Evolutionary conservation across 345 rosid genomes (phyloP), one percentile per base, ranked within the genome.

Genomic region (Microthlaspi erraticum): DNA sequence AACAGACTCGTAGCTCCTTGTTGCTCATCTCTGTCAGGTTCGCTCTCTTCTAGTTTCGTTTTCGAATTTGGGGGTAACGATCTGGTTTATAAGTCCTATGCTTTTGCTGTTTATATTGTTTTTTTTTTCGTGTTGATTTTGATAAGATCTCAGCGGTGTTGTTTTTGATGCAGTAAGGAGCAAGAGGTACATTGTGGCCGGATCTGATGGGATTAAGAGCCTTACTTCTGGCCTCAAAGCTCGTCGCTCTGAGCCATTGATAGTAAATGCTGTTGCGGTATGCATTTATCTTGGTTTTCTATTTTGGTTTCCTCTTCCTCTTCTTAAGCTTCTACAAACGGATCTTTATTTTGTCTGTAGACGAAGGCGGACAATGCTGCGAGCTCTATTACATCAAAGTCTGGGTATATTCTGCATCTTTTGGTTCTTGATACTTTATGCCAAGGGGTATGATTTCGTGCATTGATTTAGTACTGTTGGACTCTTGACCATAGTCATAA

Each of bases 241-340:
- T 81, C 83, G 70, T 64, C 78, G 79, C 64, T 64, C 79, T 48
- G 73, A 83, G 17, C 71, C 71, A 2, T 76, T 81, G 83, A 80
- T 84, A 64, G 29, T 91, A 69, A 85, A 83, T 77, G 93, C 96
- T 67, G 90, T 91, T 70, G 88, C 93, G 23, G 97, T 88, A 51
- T 33, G 43, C 6, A 5, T 59, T 43, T 18, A 10, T 59, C 51
- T 46, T 10, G 6, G 16, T 23, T 12, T n/a, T 6, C 7, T 42
- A 5, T 41, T 10, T 12, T 1, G 48, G 48, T 1, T 45, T 63
- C 49, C 26, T 39, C 12, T 4, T 16, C 17, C 55, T 34, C 38
- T 52, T 43, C 9, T 64, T 60, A 7, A 4, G 43, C 53, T 3
- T 56, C 2, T 49, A 7, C 13, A 12, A 20, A 23, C 39, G 29